Conservation (phyloP, 495 filamentous ascomycete genomes). For the Haplographium delicatum region DNA sequence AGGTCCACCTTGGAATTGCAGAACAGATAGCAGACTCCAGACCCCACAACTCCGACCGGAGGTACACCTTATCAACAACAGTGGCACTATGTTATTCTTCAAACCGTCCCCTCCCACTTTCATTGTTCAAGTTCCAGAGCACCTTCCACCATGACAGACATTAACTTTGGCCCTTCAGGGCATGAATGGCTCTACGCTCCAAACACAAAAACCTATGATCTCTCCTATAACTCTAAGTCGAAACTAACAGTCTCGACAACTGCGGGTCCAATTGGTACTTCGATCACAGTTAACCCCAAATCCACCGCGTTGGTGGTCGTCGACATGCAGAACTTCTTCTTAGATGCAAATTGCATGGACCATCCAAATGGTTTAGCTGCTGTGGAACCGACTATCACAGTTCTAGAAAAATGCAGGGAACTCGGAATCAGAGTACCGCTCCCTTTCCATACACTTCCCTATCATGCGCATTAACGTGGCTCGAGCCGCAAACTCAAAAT, state of each 20-base stretch:
- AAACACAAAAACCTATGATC: conserved; percentile 12
- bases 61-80: too few relatives aligned
- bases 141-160: conserved; percentile 9
- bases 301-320: conserved; percentile 49
- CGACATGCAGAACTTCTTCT: conserved; percentile 61
- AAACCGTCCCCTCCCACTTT: too few relatives aligned
- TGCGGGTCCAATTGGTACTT: conserved; percentile 16
- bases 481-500: too few relatives aligned
- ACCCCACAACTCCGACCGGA: too few relatives aligned
- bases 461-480: too few relatives aligned
- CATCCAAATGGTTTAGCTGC: conserved; percentile 33
- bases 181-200: conserved; percentile 17
- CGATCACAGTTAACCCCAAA: conserved; percentile 36
- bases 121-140: too few relatives aligned
- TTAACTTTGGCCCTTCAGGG: conserved; percentile 16
- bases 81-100: too few relatives aligned
- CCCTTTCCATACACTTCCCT: too few relatives aligned
- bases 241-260: conserved; percentile 13
- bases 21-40: too few relatives aligned
- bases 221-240: conserved; percentile 3
- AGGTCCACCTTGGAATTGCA: too few relatives aligned
- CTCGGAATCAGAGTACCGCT: conserved; percentile 42
- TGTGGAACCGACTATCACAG: conserved; percentile 29
- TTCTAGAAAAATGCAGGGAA: conserved; percentile 31
- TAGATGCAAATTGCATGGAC: conserved; percentile 34